Base-by-base conservation (phyloP, 192 early-diverging fungal species). In the Rhizophagus clarus region DNA sequence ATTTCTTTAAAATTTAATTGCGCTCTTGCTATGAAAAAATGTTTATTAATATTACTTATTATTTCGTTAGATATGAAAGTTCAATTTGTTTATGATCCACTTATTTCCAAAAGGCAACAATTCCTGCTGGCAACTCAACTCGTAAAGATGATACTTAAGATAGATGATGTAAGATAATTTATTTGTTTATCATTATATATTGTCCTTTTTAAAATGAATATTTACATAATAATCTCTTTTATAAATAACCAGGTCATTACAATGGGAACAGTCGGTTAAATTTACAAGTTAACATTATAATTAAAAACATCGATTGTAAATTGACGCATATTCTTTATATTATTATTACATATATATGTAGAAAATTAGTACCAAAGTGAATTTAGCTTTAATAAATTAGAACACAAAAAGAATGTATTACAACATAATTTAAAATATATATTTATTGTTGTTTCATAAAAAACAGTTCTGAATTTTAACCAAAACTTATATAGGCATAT, bases 51-150 rank as follows among this genome's bases (percentile, higher is more conserved):
- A n/a, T n/a, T n/a, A n/a, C 47, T n/a, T 47, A 37, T 24, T 42
- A 51, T 61, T 81, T 82, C 69, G 15, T 51, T 51, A 92, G 95
- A 97, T 87, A 99, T 99, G 98, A 93, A 94, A 87, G 94, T 95
- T 72, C 95, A 98, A 88, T 92, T 95, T 86, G 98, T 99, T 28
- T 99, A 97, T 89, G 98, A 99, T 87, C 98, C 98, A 47, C 89
- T 99, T 81, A 98, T 99, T 76, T 98, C 97, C 62, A 99, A 99
- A 93, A 95, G 97, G 61, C 97, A 97, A 83, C 98, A 99, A 88
- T 97, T 95, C 85, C 84, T 97, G 79, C 89, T 99, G 71, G 98
- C 98, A 20, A 99, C 98, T 32, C 98, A 99, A 89, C 88, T 99
- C 72, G 98, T 99, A 80, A 99, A 98, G 88, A 97, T 98, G 94